Conservation (phyloP, 495 filamentous ascomycete species). For the Astrothelium macrocarpum region DNA sequence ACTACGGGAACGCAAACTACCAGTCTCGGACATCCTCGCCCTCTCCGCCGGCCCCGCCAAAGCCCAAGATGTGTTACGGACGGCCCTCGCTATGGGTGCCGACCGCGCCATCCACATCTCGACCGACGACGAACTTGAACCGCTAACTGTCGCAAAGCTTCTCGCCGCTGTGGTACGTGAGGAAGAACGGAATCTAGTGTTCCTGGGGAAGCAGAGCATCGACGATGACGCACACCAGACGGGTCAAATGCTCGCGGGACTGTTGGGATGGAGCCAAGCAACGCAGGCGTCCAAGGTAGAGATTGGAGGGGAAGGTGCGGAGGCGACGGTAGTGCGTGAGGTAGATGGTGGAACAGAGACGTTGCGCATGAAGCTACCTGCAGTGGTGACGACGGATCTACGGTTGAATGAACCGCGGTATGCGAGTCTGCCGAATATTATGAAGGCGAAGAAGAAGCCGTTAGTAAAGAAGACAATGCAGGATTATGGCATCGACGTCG, state of each 20-base stretch:
- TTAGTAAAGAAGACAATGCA: constrained; percentile 78
- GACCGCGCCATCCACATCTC: constrained; percentile 78
- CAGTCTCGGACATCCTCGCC: constrained; percentile 81
- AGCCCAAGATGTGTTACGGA: constrained; percentile 75
- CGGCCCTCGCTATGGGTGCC: constrained; percentile 97
- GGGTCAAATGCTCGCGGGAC: constrained; percentile 91
- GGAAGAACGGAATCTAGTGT: constrained; percentile 81
- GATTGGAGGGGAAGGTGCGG: constrained; percentile 49
- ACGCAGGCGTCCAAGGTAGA: constrained; percentile 81
- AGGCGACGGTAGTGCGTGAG: constrained; percentile 70
- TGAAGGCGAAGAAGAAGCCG: constrained; percentile 99
- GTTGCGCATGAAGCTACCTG: constrained; percentile 67
- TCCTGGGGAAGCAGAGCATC: constrained; percentile 94
- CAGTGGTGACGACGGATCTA: constrained; percentile 92
- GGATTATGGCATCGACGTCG: constrained; percentile 68
- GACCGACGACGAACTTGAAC: constrained; percentile 59
- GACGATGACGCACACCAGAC: constrained; percentile 95
- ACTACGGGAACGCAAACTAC: constrained; percentile 64
- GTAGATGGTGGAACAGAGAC: constrained; percentile 95
- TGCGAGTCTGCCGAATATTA: constrained; percentile 92
- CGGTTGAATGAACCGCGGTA: constrained; percentile 91
- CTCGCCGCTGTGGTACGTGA: constrained; percentile 63
- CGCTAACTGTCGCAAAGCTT: constrained; percentile 82
- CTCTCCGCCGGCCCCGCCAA: constrained; percentile 82
- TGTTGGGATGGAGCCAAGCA: constrained; percentile 87